Evolutionary conservation across 2,329 filamentous ascomycete genomes (phyloP).

Genomic region (Hypoxylon sp.): DNA sequence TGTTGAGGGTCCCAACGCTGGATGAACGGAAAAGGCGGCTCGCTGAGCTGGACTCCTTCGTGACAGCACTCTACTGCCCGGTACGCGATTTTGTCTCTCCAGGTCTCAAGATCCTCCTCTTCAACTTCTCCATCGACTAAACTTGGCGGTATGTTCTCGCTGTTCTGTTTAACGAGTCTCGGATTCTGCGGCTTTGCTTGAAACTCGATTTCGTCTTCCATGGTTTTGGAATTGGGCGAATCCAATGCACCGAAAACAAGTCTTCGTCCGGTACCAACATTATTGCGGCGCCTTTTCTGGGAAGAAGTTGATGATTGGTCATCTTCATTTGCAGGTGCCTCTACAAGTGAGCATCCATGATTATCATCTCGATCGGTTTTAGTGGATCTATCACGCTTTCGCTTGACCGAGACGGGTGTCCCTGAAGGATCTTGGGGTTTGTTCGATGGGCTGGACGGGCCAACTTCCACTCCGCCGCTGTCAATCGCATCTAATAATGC

Average conservation of each 20-base stretch:
- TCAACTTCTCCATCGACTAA: slow-evolving; percentile 37
- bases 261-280: slow-evolving; percentile 72
- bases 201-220: slow-evolving; percentile 74
- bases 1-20: slow-evolving; percentile 90
- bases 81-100: slow-evolving; percentile 79
- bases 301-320: slow-evolving; percentile 35
- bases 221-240: slow-evolving; percentile 73
- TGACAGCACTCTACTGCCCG: slow-evolving; percentile 86
- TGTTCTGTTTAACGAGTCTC: slow-evolving; percentile 47
- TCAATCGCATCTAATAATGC: slow-evolving; percentile 64
- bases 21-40: slow-evolving; percentile 89
- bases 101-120: slow-evolving; percentile 69
- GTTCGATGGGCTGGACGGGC: slow-evolving; percentile 28
- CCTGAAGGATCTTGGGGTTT: slow-evolving; percentile 20
- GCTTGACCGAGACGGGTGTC: slow-evolving; percentile 33
- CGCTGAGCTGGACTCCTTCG: slow-evolving; percentile 73
- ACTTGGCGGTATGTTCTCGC: slow-evolving; percentile 41
- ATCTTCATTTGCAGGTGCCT: slow-evolving; percentile 23
- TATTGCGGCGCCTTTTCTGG: slow-evolving; percentile 52
- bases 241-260: slow-evolving; percentile 80
- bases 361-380: slow-evolving; percentile 5
- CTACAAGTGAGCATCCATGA: slow-evolving; percentile 10
- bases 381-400: slow-evolving; percentile 40
- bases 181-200: slow-evolving; percentile 61
- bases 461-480: slow-evolving; percentile 64